Evolutionary conservation across 345 rosid species (phyloP), one percentile per base, ranked within the genome.

Genomic region (Brassica rapa): DNA sequence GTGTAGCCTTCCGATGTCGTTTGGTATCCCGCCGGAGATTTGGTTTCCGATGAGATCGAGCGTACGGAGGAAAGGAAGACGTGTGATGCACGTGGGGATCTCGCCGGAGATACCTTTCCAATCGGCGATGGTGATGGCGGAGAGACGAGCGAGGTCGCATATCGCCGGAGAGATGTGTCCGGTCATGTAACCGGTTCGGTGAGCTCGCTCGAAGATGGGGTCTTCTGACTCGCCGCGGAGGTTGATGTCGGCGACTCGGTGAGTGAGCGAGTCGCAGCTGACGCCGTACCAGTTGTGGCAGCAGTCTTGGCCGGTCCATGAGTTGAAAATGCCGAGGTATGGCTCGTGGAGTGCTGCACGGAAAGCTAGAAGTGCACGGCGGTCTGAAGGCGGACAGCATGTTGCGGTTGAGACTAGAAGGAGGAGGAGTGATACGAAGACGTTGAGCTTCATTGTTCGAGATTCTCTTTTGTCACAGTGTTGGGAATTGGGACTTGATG

Each of bases 201-300:
- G 82, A 15, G 97, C 86, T 59, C 85, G 79, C 49, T 86, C 79
- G 74, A 88, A 92, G 8, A 94, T 85, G 4, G 98, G 97, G 59
- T 94, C 97, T 56, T 92, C 89, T 1, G 98, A 90, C 75, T 94
- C 96, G 4, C 98, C 98, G 0, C 98, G 88, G 67, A 94, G 97
- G 84, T 84, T 92, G 25, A 94, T 86, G 80, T 91, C 98, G 8
- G 98, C 95, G 33, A 94, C 95, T 49, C 83, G 88, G 76, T 68
- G 75, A 63, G 89, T 85, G 67, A 87, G 70, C 12, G 68, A 77
- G 86, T 94, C 93, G 69, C 98, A 94, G 84, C 92, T 89, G 62
- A 94, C 63, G 62, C 97, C 98, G 80, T 92, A 87, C 98, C 98
- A 92, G 79, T 84, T 88, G 70, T 81, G 87, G 82, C 98, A 94